Evolutionary conservation across 1,139 yeast genomes (phyloP).

Genomic region (Yamadazyma conglobata): DNA sequence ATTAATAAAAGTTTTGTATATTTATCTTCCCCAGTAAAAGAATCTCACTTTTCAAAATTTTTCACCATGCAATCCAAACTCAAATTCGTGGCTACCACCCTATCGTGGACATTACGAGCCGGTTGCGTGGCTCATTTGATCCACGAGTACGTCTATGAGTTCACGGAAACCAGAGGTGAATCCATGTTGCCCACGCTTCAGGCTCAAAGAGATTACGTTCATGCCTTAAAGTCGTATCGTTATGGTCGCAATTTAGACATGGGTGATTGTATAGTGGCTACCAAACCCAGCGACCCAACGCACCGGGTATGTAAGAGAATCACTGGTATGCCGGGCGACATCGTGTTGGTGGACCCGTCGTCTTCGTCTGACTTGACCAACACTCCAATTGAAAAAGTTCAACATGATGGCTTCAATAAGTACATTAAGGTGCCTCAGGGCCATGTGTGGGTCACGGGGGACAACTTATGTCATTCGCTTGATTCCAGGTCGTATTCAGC

Average conservation of each 20-base stretch:
- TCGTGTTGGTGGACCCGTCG: slow-evolving; percentile 77
- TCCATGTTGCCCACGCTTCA: slow-evolving; percentile 92
- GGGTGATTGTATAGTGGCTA: slow-evolving; percentile 88
- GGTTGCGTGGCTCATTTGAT: slow-evolving; percentile 69
- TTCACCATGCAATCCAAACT: slow-evolving; percentile 24
- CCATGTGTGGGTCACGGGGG: slow-evolving; percentile 97
- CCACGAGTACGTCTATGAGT: slow-evolving; percentile 67
- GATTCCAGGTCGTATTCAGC: slow-evolving; percentile 90
- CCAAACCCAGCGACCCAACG: slow-evolving; percentile 85
- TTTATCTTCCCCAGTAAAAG: no score
- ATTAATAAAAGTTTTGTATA: slow-evolving; percentile 1
- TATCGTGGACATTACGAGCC: slow-evolving; percentile 52
- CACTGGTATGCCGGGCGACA: slow-evolving; percentile 95
- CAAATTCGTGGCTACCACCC: slow-evolving; percentile 30
- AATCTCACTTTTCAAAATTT: no score
- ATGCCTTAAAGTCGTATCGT: slow-evolving; percentile 60
- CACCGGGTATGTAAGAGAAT: slow-evolving; percentile 88
- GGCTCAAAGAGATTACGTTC: slow-evolving; percentile 73
- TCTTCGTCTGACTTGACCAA: slow-evolving; percentile 52
- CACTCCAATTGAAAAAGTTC: slow-evolving; percentile 23
- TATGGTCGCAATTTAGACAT: slow-evolving; percentile 60
- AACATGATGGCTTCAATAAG: slow-evolving; percentile 50
- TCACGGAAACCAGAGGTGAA: slow-evolving; percentile 85
- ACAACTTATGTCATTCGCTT: slow-evolving; percentile 80
- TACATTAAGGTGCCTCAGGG: slow-evolving; percentile 77